Evolutionary conservation across 2,329 filamentous ascomycete species (phyloP).

Genomic region (Xylariaceae sp.): DNA sequence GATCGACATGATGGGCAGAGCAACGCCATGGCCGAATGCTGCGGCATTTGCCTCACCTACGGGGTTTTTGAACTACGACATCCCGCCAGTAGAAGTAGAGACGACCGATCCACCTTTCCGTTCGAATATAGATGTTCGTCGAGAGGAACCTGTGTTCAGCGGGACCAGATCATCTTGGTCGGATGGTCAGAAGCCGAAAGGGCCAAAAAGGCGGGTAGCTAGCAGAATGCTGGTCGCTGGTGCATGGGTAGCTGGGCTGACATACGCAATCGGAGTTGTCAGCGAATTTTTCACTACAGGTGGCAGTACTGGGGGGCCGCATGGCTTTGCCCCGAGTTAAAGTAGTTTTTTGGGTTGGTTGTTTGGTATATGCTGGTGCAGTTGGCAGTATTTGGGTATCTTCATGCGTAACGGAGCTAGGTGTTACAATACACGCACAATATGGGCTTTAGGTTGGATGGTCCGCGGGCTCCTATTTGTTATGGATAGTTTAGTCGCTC

Average conservation of each 20-base stretch:
- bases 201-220: slow-evolving; percentile 39
- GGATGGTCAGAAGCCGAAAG: slow-evolving; percentile 35
- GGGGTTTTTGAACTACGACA: slow-evolving; percentile 62
- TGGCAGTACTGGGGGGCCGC: slow-evolving; percentile 42
- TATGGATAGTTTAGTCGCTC: too few relatives aligned
- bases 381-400: too few relatives aligned
- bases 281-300: slow-evolving; percentile 55
- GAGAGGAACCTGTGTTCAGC: slow-evolving; percentile 48
- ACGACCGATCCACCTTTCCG: slow-evolving; percentile 35
- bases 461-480: too few relatives aligned
- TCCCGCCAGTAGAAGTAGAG: slow-evolving; percentile 32
- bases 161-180: slow-evolving; percentile 32
- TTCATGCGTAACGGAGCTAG: not conserved
- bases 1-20: slow-evolving; percentile 53
- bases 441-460: too few relatives aligned
- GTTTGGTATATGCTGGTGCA: too few relatives aligned
- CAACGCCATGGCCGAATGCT: slow-evolving; percentile 41
- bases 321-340: slow-evolving; percentile 27
- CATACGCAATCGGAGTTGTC: slow-evolving; percentile 59
- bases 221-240: slow-evolving; percentile 54
- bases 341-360: too few relatives aligned
- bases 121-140: slow-evolving; percentile 43
- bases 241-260: slow-evolving; percentile 51
- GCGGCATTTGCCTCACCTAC: slow-evolving; percentile 64
- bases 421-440: not conserved